These are phyloP conservation scores for Oehlia diaphana DNA, from an alignment of 192 early-diverging fungal genomes.

Conservation along the genomic window DNA sequence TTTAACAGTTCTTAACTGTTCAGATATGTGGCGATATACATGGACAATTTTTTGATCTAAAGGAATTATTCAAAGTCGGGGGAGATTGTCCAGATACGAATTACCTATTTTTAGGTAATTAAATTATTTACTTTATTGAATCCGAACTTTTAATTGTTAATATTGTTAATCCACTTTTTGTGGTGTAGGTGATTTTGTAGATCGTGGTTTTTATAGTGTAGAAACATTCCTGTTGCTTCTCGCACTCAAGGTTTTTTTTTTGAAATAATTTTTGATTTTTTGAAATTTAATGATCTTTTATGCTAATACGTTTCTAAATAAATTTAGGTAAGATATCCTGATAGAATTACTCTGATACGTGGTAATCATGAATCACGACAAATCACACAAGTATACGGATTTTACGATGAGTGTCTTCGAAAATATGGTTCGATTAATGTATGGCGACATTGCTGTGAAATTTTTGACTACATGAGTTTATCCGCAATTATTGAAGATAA, in stretches of 20 bases:
- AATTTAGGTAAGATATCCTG: slow-evolving; percentile 88
- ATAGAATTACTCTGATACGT: slow-evolving; percentile 81
- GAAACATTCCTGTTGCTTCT: slow-evolving; percentile 97
- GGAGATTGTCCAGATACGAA: slow-evolving; percentile 87
- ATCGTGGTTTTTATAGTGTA: slow-evolving; percentile 94
- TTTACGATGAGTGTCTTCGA: slow-evolving; percentile 96
- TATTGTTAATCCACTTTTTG: slow-evolving; percentile 84
- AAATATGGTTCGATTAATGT: slow-evolving; percentile 97
- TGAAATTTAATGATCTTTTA: slow-evolving; percentile 90
- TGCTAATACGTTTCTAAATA: slow-evolving; percentile 89
- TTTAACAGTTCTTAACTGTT: slow-evolving; percentile 48
- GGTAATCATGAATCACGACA: slow-evolving; percentile 98
- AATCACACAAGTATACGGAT: slow-evolving; percentile 98
- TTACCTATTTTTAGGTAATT: slow-evolving; percentile 90
- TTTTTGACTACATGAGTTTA: slow-evolving; percentile 95
- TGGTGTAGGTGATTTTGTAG: slow-evolving; percentile 97
- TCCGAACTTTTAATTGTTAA: neutral
- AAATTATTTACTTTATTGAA: slow-evolving; percentile 22
- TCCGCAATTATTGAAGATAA: slow-evolving; percentile 91
- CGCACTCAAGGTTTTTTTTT: slow-evolving; percentile 87
- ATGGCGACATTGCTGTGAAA: slow-evolving; percentile 97
- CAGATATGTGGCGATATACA: slow-evolving; percentile 97
- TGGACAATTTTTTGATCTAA: slow-evolving; percentile 95
- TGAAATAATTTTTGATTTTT: slow-evolving; percentile 59
- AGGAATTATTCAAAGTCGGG: slow-evolving; percentile 98